Evolutionary conservation across 2,329 filamentous ascomycete species (phyloP).

Genomic region (Ceratocystis destructans): DNA sequence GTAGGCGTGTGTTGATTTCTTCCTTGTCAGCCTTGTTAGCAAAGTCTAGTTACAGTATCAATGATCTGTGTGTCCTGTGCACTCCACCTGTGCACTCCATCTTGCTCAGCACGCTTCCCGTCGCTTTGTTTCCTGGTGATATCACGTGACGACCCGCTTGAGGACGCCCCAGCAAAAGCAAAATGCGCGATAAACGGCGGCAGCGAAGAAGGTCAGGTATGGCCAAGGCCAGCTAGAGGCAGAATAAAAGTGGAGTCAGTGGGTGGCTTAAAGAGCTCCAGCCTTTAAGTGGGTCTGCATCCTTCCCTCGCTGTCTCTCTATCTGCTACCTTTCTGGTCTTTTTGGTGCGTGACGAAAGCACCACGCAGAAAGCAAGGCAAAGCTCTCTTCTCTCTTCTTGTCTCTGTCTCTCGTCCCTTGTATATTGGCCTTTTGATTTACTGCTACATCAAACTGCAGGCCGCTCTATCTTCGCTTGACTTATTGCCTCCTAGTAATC

Average conservation of each 20-base stretch:
- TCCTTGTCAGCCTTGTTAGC: too few relatives aligned
- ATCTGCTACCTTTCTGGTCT: neutral
- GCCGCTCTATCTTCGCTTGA: too few relatives aligned
- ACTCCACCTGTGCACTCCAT: too few relatives aligned
- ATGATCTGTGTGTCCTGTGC: too few relatives aligned
- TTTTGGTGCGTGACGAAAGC: constrained; percentile 1
- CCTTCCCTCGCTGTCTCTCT: neutral
- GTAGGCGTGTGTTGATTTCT: neutral
- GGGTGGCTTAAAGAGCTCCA: constrained; percentile 2
- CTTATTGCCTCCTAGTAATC: too few relatives aligned
- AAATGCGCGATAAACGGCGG: constrained; percentile 16
- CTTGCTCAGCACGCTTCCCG: too few relatives aligned
- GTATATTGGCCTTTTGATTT: too few relatives aligned
- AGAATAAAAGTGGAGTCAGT: neutral
- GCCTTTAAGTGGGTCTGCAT: constrained; percentile 7
- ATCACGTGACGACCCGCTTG: neutral
- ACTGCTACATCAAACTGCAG: too few relatives aligned
- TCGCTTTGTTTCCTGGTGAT: too few relatives aligned
- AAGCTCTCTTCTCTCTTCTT: neutral
- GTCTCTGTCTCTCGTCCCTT: neutral
- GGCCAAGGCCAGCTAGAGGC: neutral
- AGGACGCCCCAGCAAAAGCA: constrained; percentile 12
- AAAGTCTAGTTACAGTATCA: too few relatives aligned
- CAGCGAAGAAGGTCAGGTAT: neutral
- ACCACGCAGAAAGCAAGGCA: neutral